Evolutionary conservation across 1,284 basidiomycete species (phyloP).

Genomic region (Irpex sp.): DNA sequence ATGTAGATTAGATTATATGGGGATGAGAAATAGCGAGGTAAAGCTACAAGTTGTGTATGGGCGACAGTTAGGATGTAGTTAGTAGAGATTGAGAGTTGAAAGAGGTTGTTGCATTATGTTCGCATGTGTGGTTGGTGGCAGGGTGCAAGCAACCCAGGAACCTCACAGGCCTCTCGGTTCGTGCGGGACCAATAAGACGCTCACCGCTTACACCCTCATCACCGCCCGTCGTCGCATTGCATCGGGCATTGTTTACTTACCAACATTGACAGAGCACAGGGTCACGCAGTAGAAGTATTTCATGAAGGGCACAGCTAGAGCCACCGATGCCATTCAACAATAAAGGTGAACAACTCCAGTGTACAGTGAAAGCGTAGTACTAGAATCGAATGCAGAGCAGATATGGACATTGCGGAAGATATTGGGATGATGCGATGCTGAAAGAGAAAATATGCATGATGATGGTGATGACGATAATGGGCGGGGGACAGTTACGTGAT

Average conservation of each 20-base stretch:
- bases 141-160: neutral
- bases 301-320: neutral
- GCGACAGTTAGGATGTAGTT: neutral
- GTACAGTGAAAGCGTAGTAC: slow-evolving; percentile 12
- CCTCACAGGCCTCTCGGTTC: too few species aligned
- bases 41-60: neutral
- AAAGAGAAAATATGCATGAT: slow-evolving; percentile 32
- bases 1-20: neutral
- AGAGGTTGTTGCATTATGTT: neutral
- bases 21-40: neutral
- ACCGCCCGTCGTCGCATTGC: neutral
- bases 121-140: neutral
- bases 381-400: slow-evolving; percentile 12
- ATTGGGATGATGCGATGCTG: slow-evolving; percentile 15
- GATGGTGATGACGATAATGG: slow-evolving; percentile 30
- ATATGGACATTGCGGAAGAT: slow-evolving; percentile 9
- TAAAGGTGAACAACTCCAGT: slow-evolving; percentile 13
- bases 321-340: slow-evolving; percentile 9
- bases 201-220: neutral
- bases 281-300: neutral
- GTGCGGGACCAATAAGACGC: neutral
- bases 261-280: neutral
- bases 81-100: neutral
- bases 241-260: neutral
- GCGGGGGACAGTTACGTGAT: slow-evolving; percentile 8